Percentiles rank a stretch among this genome's conserved stretches.
Evolutionary conservation across 2,329 filamentous ascomycete genomes (phyloP).

Genomic region (Ceratocystis ficicola): DNA sequence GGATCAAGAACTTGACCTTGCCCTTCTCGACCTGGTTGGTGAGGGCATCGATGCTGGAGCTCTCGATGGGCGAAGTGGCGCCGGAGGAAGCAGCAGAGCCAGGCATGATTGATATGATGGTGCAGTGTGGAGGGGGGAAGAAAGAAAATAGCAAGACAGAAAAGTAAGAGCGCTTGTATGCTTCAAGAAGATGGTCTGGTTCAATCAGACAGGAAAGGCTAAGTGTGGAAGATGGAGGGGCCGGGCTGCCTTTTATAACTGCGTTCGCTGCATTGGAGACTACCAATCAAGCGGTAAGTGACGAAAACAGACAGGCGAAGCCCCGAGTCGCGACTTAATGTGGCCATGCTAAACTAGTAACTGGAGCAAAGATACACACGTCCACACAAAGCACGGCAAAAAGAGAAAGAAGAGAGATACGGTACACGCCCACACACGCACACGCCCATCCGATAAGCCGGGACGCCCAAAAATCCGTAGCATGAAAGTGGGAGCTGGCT

Average conservation of each 20-base stretch:
- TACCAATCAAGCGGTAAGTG: not conserved
- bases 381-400: not conserved
- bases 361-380: not conserved
- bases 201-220: not conserved
- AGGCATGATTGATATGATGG: constrained; percentile 21
- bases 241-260: constrained; percentile 5
- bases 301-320: not conserved
- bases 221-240: not conserved
- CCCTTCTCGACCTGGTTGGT: constrained; percentile 30
- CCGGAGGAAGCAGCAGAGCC: constrained; percentile 19
- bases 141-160: constrained; percentile 6
- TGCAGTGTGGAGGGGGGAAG: not conserved
- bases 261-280: not conserved
- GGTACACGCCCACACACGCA: not conserved
- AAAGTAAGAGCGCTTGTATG: not conserved
- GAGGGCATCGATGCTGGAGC: constrained; percentile 23
- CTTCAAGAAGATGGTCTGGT: not conserved
- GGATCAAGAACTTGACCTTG: constrained; percentile 38
- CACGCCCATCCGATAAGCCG: constrained; percentile 1
- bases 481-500: not conserved
- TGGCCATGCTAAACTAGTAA: not conserved
- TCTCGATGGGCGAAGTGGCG: constrained; percentile 14
- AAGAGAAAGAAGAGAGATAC: too few relatives aligned
- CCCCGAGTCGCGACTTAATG: not conserved
- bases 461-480: not conserved